phyloP scores from a whole-genome alignment of 2,329 filamentous ascomycete species.

The Pseudogymnoascus sp. region DNA sequence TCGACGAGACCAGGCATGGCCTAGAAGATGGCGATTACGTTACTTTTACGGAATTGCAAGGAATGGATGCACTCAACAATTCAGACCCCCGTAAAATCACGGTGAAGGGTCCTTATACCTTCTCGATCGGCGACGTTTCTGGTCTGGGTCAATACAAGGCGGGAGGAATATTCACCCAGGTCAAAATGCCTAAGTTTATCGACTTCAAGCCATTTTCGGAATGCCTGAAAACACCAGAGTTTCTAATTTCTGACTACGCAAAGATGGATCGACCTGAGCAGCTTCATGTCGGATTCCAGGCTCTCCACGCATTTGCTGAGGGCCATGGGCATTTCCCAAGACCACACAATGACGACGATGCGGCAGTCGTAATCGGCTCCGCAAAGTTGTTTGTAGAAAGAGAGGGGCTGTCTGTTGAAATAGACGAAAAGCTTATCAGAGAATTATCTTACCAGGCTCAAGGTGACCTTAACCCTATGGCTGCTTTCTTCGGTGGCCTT shows the following conservation, averaged over 20 bases:
- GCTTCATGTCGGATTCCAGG: constrained; percentile 86
- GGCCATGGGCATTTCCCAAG: constrained; percentile 68
- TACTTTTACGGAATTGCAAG: constrained; percentile 86
- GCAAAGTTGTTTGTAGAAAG: constrained; percentile 67
- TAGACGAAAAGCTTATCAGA: constrained; percentile 86
- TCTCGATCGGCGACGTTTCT: constrained; percentile 90
- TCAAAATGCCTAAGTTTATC: constrained; percentile 95
- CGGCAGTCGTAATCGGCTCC: constrained; percentile 65
- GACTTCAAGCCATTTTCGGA: constrained; percentile 77
- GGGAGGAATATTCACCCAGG: constrained; percentile 86
- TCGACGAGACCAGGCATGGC: constrained; percentile 92
- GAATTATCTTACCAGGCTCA: constrained; percentile 92
- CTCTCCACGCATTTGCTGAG: constrained; percentile 78
- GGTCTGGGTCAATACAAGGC: constrained; percentile 78
- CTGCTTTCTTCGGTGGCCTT: constrained; percentile 89
- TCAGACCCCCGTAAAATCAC: constrained; percentile 81
- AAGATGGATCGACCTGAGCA: constrained; percentile 94
- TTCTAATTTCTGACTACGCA: constrained; percentile 89
- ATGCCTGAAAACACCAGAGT: constrained; percentile 78
- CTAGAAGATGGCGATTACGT: constrained; percentile 95
- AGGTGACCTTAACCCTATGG: constrained; percentile 85
- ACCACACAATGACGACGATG: constrained; percentile 79
- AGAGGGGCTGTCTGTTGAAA: constrained; percentile 70
- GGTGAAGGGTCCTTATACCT: constrained; percentile 93
- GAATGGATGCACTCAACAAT: constrained; percentile 82